Percentiles rank a stretch among this genome's conserved stretches.
Evolutionary conservation across 805 yeast genomes (phyloP).

Genomic region (Scheffersomyces spartinae): DNA sequence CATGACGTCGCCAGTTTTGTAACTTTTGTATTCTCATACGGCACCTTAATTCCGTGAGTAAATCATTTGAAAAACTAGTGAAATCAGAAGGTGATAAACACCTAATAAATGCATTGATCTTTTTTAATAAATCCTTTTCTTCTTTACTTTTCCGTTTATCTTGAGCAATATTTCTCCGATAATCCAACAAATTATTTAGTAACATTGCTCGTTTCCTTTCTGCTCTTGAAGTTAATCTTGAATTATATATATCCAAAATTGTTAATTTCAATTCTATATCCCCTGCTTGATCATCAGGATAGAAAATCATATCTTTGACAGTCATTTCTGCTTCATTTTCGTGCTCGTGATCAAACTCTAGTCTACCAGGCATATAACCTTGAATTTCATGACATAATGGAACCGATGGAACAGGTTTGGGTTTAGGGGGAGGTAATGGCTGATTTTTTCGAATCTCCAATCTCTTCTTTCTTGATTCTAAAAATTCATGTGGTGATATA

Average conservation of each 20-base stretch:
- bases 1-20: conserved; percentile 89
- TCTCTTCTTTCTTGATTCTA: conserved; percentile 53
- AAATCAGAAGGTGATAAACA: conserved; percentile 76
- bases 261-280: conserved; percentile 87
- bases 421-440: conserved; percentile 73
- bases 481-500: conserved; percentile 58
- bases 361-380: conserved; percentile 97
- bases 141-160: conserved; percentile 86
- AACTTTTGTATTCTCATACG: conserved; percentile 77
- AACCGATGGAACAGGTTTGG: conserved; percentile 82
- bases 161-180: conserved; percentile 63
- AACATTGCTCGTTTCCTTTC: conserved; percentile 81
- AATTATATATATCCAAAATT: conserved; percentile 79
- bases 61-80: conserved; percentile 59
- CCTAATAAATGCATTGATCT: conserved; percentile 70
- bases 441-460: conserved; percentile 61
- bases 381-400: conserved; percentile 96
- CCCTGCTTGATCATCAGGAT: conserved; percentile 78
- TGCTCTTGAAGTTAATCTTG: conserved; percentile 81
- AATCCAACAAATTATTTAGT: conserved; percentile 70
- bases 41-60: conserved; percentile 66
- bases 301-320: conserved; percentile 91
- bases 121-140: conserved; percentile 71
- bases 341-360: conserved; percentile 92
- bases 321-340: conserved; percentile 95